phyloP scores from a whole-genome alignment of 306 rosid species.

The Prinsepia uniflora region DNA sequence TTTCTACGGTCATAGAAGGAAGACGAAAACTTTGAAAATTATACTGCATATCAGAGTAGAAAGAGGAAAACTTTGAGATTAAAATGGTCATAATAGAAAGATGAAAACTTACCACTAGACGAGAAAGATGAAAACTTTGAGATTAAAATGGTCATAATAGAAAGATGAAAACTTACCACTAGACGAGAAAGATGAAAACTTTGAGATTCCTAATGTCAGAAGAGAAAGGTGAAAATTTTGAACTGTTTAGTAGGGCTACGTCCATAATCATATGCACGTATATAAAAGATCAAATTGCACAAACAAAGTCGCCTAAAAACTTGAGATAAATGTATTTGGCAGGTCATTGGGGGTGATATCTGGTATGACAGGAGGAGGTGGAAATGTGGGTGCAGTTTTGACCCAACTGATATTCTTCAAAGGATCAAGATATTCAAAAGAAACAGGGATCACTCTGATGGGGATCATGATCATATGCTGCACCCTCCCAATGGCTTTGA shows the following conservation, averaged over 20 bases:
- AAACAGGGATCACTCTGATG: constrained; percentile 82
- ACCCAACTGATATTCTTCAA: constrained; percentile 78
- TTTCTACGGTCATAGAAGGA: background rate
- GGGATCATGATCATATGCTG: constrained; percentile 73
- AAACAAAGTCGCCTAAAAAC: too few species aligned
- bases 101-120: too few species aligned
- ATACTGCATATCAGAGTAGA: background rate
- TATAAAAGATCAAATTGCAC: too few species aligned
- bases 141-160: too few species aligned
- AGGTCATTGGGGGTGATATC: constrained; percentile 81
- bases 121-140: too few species aligned
- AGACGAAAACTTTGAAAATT: background rate
- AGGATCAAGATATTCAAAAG: constrained; percentile 69
- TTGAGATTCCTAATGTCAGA: too few species aligned
- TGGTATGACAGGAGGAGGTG: constrained; percentile 97
- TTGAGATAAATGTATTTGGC: constrained; percentile 1
- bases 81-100: too few species aligned
- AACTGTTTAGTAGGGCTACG: too few species aligned
- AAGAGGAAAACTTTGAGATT: background rate
- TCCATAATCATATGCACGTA: too few species aligned
- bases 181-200: too few species aligned
- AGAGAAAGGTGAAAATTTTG: too few species aligned
- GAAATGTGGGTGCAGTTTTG: constrained; percentile 81
- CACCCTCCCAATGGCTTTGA: constrained; percentile 51
- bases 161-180: too few species aligned